Percentiles rank a stretch among this genome's conserved stretches.
phyloP scores from a whole-genome alignment of 495 filamentous ascomycete species.

The Cenococcum geophilum region DNA sequence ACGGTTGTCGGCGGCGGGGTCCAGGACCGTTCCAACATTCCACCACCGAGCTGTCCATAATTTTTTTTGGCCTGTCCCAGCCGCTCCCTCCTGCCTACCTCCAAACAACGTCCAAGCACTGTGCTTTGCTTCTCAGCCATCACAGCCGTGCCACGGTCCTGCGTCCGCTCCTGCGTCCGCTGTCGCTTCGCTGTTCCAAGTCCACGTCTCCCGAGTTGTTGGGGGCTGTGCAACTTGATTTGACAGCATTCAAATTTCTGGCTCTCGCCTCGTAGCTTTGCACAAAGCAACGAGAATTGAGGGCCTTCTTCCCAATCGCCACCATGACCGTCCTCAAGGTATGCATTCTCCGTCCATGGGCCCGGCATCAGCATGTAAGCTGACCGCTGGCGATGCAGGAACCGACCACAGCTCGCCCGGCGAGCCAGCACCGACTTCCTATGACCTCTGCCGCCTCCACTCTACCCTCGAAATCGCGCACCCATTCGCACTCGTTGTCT shows the following conservation, averaged over 20 bases:
- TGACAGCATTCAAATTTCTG: neutral
- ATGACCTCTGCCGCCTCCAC: slow-evolving; percentile 35
- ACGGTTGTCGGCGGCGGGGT: slow-evolving; percentile 15
- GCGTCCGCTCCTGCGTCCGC: too few relatives aligned
- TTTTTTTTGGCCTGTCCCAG: slow-evolving; percentile 17
- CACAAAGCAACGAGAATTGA: slow-evolving; percentile 20
- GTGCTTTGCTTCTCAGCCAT: slow-evolving; percentile 16
- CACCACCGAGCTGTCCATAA: slow-evolving; percentile 16
- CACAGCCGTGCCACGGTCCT: neutral
- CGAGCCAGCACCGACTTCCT: slow-evolving; percentile 41
- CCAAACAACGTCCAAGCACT: slow-evolving; percentile 2
- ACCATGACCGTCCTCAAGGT: slow-evolving; percentile 32
- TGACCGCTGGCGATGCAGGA: slow-evolving; percentile 20
- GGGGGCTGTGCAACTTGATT: slow-evolving; percentile 26
- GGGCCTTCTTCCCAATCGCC: neutral
- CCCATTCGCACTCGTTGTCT: slow-evolving; percentile 77
- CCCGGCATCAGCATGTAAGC: slow-evolving; percentile 5
- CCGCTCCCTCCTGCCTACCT: neutral
- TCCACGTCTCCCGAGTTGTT: slow-evolving; percentile 15
- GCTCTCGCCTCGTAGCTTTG: neutral
- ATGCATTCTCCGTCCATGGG: slow-evolving; percentile 11
- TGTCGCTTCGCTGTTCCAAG: slow-evolving; percentile 11
- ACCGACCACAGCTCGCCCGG: slow-evolving; percentile 32
- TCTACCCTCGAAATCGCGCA: slow-evolving; percentile 50
- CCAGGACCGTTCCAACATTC: slow-evolving; percentile 15